Evolutionary conservation across 345 rosid species (phyloP), one percentile per base, ranked within the genome.

Genomic region (Diplotaxis tenuifolia): DNA sequence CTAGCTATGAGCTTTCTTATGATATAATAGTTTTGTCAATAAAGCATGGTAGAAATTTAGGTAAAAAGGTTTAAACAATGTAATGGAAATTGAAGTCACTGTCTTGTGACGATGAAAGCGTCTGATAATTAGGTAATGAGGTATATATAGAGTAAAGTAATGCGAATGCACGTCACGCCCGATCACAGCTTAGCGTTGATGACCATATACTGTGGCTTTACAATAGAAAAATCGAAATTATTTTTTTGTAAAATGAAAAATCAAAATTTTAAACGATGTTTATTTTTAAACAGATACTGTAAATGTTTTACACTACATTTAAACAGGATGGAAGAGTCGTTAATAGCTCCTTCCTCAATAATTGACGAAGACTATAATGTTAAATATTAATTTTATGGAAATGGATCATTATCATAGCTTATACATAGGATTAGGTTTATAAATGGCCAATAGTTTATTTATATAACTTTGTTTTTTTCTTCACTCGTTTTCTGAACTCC

Each of bases 71-170:
- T 53, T 19, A 62, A 68, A 61, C 34, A 29, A 42, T 28, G 70
- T 32, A 29, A 25, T 36, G 38, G 40, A 67, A 75, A 54, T 69
- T 70, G 79, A 70, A 22, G 65, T 76, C 71, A 55, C 36, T 42
- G 18, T 70, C 75, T 64, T 61, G 55, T 76, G 80, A 76, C 80
- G 80, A 55, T 50, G 60, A 56, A 64, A 70, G 71, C 75, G 66
- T 70, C 64, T 70, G 71, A 47, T 70, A 36, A 45, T 64, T 31
- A 23, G 16, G 16, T 63, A 63, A 70, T 63, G 62, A 75, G 65
- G 70, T 64, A 66, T 70, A 55, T 64, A 66, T 70, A 55, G 12
- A 63, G 71, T 70, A 56, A 42, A 62, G 1, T 40, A 62, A 70
- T 76, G 71, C 66, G 62, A 63, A 63, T 36, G 36, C 20, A 54